Base-by-base conservation (phyloP, 1,139 yeast species). In the Yamadazyma buinensis region DNA sequence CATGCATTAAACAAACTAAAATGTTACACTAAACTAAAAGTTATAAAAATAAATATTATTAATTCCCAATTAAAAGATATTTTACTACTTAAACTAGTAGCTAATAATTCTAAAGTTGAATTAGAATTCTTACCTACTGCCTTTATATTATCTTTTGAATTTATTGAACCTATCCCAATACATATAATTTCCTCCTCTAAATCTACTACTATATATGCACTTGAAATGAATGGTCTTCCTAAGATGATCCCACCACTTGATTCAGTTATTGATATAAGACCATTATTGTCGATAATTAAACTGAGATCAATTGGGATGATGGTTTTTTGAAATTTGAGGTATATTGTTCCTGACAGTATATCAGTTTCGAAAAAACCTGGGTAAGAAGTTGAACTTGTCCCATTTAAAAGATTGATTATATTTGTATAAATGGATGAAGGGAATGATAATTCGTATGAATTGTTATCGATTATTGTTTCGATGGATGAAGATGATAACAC, bases 171-270 rank as follows among this genome's bases (percentile, higher is more conserved):
- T 25, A 22, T 26, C 2, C 33, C 95, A 33, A 88, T 38, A 1
- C 81, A 78, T 15, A 87, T 64, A 49, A 77, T 75, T 36, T 64
- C 57, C 41, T 72, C 75, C 21, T 83, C 88, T 43, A 85, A 61
- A 56, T 88, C 94, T 47, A 75, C 86, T 27, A 86, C 95, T 36
- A 81, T 75, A 53, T 86, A 87, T 6, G 85, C 88, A 35, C 75
- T 67, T 38, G 86, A 70, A 49, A 88, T 61, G 57, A 86, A 79
- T 18, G 80, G 73, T 55, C 84, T 95, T 30, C 96, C 96, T 12
- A 86, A 50, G 29, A 64, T 15, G 3, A 32, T 29, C 2, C 23
- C 22, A 8, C 27, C 24, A 6, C 23, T 13, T 3, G 29, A 12
- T 15, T 32, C 27, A 11, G 8, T 19, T 3, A 36, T 32, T 2